phyloP scores from a whole-genome alignment of 2,329 filamentous ascomycete genomes.

The Phialophora tarda region DNA sequence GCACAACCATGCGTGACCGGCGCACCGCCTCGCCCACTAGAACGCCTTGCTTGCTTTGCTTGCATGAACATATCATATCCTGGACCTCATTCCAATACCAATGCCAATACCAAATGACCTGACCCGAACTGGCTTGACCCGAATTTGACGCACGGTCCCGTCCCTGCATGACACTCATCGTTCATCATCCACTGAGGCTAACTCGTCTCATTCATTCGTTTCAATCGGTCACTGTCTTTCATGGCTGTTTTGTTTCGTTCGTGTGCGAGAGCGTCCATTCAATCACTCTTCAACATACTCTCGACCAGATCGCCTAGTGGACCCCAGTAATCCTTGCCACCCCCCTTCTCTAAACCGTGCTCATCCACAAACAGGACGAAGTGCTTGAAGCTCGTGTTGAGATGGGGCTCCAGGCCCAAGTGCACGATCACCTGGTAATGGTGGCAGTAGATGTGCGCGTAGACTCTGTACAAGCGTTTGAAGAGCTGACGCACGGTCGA shows the following conservation, averaged over 20 bases:
- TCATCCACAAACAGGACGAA: constrained; percentile 99
- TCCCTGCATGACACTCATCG: neutral
- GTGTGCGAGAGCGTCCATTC: neutral
- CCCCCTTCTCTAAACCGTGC: constrained; percentile 75
- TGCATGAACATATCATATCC: neutral
- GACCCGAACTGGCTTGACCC: neutral
- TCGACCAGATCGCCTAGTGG: constrained; percentile 94
- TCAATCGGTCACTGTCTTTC: neutral
- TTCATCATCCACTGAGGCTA: neutral
- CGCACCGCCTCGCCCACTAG: neutral
- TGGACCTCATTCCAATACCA: neutral
- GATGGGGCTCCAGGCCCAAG: constrained; percentile 90
- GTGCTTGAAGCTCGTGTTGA: constrained; percentile 99
- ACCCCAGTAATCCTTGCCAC: constrained; percentile 96
- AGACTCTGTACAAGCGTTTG: constrained; percentile 98
- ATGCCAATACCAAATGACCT: neutral
- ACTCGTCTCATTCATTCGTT: neutral
- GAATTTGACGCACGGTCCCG: constrained; percentile 5
- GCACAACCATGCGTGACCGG: neutral
- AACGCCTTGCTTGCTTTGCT: constrained; percentile 1
- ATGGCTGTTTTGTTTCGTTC: neutral
- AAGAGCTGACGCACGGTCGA: constrained; percentile 91
- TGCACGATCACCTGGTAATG: constrained; percentile 97
- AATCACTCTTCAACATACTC: constrained; percentile 92
- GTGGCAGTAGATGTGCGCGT: constrained; percentile 99